A percentile compares a stretch with the other conserved stretches of the same genome.
phyloP scores from a whole-genome alignment of 2,329 filamentous ascomycete species.

The Fusarium cicatricum region DNA sequence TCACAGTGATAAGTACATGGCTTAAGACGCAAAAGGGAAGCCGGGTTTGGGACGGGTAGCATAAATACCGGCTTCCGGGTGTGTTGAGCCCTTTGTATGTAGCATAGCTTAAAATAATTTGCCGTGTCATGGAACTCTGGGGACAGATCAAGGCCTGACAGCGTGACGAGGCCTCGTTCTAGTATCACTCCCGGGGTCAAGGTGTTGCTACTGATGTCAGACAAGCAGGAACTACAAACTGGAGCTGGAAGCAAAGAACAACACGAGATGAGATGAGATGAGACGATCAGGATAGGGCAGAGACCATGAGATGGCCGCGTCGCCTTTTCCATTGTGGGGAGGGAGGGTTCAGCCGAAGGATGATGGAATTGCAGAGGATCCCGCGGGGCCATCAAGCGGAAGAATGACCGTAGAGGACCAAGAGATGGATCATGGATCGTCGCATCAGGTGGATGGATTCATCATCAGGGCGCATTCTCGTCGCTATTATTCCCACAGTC shows the following conservation, averaged over 20 bases:
- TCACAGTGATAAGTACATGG: conserved; percentile 24
- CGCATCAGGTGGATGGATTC: conserved; percentile 26
- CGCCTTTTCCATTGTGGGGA: conserved; percentile 4
- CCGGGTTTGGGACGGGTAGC: conserved; percentile 20
- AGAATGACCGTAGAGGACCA: background rate
- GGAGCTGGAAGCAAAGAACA: background rate
- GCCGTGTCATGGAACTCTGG: conserved; percentile 16
- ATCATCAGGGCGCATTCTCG: conserved; percentile 21
- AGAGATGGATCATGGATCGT: conserved; percentile 22
- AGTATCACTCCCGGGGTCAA: conserved; percentile 22
- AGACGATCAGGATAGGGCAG: conserved; percentile 4
- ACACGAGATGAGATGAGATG: background rate
- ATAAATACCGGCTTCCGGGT: conserved; percentile 25
- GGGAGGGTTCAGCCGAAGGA: conserved; percentile 8
- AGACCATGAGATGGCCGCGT: conserved; percentile 8
- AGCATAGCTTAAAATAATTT: conserved; percentile 13
- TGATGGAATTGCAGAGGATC: conserved; percentile 11
- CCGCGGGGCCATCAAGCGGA: conserved; percentile 4
- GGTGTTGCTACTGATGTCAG: conserved; percentile 9
- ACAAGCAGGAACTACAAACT: conserved; percentile 1
- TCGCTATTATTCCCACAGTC: conserved; percentile 17
- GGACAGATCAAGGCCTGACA: conserved; percentile 23
- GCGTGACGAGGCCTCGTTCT: conserved; percentile 13
- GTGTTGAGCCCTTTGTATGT: conserved; percentile 32
- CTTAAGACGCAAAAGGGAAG: conserved; percentile 31